phyloP scores from a whole-genome alignment of 2,329 filamentous ascomycete species.

The Cordyceps cicadae region DNA sequence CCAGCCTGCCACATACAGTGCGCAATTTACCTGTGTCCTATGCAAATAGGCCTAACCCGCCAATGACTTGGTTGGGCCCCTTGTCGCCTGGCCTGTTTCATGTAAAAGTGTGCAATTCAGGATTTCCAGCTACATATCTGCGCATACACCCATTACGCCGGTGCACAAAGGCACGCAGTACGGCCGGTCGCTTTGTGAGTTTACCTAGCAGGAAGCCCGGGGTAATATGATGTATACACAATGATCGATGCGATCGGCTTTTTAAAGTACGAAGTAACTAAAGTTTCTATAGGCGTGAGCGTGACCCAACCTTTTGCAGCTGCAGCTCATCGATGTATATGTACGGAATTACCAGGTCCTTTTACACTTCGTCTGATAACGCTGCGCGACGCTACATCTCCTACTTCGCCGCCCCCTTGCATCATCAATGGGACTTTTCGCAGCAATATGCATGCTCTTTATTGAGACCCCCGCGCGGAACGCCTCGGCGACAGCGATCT shows the following conservation, averaged over 20 bases:
- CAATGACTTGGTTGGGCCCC: not conserved
- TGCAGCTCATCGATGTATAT: not conserved
- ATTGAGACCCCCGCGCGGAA: not conserved
- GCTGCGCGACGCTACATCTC: not conserved
- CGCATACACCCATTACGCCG: not conserved
- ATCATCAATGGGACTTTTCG: not conserved
- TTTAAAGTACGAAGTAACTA: no score
- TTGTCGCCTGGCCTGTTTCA: not conserved
- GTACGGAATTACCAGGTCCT: not conserved
- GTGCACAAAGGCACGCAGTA: not conserved
- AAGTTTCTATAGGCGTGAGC: not conserved
- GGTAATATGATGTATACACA: no score
- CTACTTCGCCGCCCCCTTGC: not conserved
- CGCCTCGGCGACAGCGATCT: not conserved
- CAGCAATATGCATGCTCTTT: not conserved
- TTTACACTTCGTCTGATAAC: not conserved
- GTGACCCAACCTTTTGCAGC: not conserved
- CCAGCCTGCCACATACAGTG: not conserved
- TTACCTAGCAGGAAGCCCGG: no score
- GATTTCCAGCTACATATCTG: no score
- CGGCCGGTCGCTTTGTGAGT: not conserved
- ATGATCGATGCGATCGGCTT: no score
- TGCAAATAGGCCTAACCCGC: not conserved
- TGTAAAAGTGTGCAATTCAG: not conserved
- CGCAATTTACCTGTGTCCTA: not conserved